Evolutionary conservation across 192 early-diverging fungal species (phyloP), one percentile per base, ranked within the genome.

Genomic region (Backusella westeae): DNA sequence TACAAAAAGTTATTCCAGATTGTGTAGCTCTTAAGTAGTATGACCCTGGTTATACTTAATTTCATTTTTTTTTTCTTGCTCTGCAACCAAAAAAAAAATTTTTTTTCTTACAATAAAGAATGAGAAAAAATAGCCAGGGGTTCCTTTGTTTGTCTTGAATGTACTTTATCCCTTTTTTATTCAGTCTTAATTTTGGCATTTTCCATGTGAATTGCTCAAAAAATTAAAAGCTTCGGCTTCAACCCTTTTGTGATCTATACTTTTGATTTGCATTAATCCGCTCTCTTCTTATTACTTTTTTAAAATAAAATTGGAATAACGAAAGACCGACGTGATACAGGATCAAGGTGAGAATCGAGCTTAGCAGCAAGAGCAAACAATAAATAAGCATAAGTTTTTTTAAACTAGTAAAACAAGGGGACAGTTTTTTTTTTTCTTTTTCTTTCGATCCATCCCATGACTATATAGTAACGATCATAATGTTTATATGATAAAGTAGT

Each of bases 1-100:
- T 63, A 63, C 56, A 63, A 63, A 39, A 63, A 63, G 56, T 63
- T 63, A 63, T 63, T 63, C 56, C 56, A 63, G 56, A 63, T 63
- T 63, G 56, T 63, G 56, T 63, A 63, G 26, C 23, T 63, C 26
- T 3, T 63, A 29, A 63, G 23, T 63, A 63, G 23, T 63, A 63
- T 63, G 56, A 63, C 56, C 26, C 56, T 63, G 56, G 56, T 29
- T 63, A 63, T 63, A 63, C 56, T 63, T 63, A 63, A 63, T 63
- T 49, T 49, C 19, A 49, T 49, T 44, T 49, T 44, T 39, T n/a
- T n/a, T 39, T 49, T 49, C 46, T 49, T 17, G 17, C 19, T 49
- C 17, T 49, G 46, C 46, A 49, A 49, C 46, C 46, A 49, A 49
- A 46, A 44, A 14, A 15, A 56, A 10, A 52, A 7, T 59, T 59